These are phyloP conservation scores for Grigorovia transvaalensis DNA, from an alignment of 805 yeast species.

Conservation along the genomic window DNA sequence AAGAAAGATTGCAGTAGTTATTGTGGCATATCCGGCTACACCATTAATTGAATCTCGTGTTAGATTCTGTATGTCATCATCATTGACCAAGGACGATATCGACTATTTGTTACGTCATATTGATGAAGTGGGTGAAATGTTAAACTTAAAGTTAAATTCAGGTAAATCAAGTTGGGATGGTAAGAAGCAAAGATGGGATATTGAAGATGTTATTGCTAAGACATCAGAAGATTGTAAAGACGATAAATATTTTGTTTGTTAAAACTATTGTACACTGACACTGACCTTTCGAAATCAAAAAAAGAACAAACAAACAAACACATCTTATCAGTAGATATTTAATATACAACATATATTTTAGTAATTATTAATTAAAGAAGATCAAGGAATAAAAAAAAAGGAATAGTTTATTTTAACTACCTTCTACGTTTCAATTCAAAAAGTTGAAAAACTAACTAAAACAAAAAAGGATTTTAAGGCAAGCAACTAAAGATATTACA, in stretches of 20 bases:
- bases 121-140: conserved; percentile 66
- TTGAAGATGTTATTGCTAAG: conserved; percentile 63
- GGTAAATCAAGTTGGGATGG: conserved; percentile 70
- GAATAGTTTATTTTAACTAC: too few relatives aligned
- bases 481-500: too few relatives aligned
- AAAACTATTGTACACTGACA: not conserved
- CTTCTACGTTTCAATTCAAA: not conserved
- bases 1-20: conserved; percentile 82
- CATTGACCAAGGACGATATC: conserved; percentile 88
- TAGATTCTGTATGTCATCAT: conserved; percentile 84
- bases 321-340: not conserved
- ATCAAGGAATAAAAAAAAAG: too few relatives aligned
- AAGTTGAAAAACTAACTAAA: too few relatives aligned
- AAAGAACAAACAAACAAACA: not conserved
- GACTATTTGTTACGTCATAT: conserved; percentile 65
- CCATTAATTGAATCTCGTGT: conserved; percentile 84
- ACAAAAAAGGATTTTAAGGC: not conserved
- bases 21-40: conserved; percentile 97
- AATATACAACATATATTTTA: not conserved
- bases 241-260: conserved; percentile 28
- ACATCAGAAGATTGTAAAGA: conserved; percentile 56
- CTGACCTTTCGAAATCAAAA: not conserved
- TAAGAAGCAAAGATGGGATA: conserved; percentile 62
- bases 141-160: conserved; percentile 66
- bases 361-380: not conserved